Conservation (phyloP, 805 yeast species). For the Ogataea methylovora region DNA sequence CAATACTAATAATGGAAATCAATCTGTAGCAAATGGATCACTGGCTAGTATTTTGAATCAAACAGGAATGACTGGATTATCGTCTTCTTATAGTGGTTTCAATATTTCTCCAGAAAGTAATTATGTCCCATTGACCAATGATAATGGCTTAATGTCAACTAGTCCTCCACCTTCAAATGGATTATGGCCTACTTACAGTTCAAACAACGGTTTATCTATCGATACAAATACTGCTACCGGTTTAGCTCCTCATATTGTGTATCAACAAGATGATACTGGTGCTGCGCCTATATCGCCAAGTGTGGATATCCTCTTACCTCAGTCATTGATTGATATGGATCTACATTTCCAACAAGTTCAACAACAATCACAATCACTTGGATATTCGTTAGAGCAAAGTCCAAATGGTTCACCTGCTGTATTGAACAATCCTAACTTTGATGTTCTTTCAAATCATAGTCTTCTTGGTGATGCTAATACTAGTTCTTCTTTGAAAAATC, state of each 20-base stretch:
- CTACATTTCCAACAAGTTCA: neutral
- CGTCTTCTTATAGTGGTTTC: constrained; percentile 2
- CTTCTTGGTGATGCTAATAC: constrained; percentile 2
- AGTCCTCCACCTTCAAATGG: neutral
- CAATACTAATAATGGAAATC: too few relatives aligned
- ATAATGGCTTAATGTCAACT: too few relatives aligned
- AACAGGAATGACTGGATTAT: too few relatives aligned
- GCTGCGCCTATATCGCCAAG: constrained; percentile 9
- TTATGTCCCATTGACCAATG: constrained; percentile 6
- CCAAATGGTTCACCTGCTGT: constrained; percentile 10
- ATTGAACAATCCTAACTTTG: constrained; percentile 10
- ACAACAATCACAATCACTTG: neutral
- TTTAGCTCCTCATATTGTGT: neutral
- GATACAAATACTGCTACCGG: constrained; percentile 3
- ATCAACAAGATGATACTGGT: too few relatives aligned
- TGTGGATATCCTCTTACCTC: constrained; percentile 22
- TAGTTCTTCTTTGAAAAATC: constrained; percentile 3
- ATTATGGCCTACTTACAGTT: neutral
- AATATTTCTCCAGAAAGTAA: constrained; percentile 11
- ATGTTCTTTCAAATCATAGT: constrained; percentile 6
- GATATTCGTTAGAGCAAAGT: constrained; percentile 1
- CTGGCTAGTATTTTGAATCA: too few relatives aligned
- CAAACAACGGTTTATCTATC: constrained; percentile 1
- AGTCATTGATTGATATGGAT: constrained; percentile 17
- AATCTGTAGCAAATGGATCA: too few relatives aligned